Percentiles rank a stretch among this genome's conserved stretches.
phyloP scores from a whole-genome alignment of 345 rosid genomes.

The Eucalyptus microcorys region DNA sequence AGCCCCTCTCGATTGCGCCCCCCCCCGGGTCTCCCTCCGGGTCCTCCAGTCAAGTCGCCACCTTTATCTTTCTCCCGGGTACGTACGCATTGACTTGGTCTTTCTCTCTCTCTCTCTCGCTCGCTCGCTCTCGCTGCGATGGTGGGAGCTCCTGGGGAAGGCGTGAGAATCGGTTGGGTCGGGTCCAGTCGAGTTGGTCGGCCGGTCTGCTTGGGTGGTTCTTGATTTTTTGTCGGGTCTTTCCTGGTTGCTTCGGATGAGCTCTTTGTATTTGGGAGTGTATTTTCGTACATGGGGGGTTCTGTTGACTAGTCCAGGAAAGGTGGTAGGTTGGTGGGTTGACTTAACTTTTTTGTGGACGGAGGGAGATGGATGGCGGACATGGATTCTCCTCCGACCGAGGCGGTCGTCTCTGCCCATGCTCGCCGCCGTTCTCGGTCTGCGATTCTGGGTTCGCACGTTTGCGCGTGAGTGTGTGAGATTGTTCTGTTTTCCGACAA shows the following conservation, averaged over 20 bases:
- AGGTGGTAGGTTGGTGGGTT: constrained; percentile 86
- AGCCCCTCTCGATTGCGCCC: neutral
- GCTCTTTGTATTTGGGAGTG: neutral
- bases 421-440: neutral
- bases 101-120: neutral
- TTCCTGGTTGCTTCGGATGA: neutral
- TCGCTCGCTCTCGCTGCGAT: neutral
- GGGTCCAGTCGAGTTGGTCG: neutral
- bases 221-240: neutral
- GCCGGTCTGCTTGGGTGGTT: neutral
- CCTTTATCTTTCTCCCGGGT: neutral
- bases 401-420: neutral
- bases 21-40: neutral
- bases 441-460: neutral
- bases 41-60: neutral
- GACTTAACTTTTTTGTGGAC: constrained; percentile 28
- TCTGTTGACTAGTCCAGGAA: constrained; percentile 21
- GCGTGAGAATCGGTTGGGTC: neutral
- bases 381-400: neutral
- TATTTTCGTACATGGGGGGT: neutral
- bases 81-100: neutral
- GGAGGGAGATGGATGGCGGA: neutral
- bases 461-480: neutral
- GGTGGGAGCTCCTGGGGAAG: neutral
- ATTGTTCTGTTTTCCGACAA: neutral